Percentiles rank a stretch among this genome's conserved stretches.
These are phyloP conservation scores for Oleoguttula mirabilis DNA, from an alignment of 495 filamentous ascomycete species.

Conservation along the genomic window DNA sequence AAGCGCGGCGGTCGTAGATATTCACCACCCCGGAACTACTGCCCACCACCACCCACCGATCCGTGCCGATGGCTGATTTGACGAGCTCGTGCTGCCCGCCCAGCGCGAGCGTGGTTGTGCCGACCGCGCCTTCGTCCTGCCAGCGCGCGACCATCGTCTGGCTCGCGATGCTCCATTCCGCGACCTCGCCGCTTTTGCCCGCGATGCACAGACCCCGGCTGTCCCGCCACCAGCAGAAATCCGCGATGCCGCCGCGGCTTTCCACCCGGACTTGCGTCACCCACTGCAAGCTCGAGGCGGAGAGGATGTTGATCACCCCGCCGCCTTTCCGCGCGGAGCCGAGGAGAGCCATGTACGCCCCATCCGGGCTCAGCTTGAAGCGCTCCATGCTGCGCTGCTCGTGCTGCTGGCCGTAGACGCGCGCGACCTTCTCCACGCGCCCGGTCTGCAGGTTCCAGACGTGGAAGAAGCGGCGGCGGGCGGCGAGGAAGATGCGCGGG, in stretches of 20 bases:
- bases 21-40: conserved; percentile 78
- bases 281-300: conserved; percentile 78
- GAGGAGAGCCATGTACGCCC: conserved; percentile 68
- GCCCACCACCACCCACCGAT: conserved; percentile 81
- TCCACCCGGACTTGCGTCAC: conserved; percentile 71
- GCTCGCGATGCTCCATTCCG: conserved; percentile 66
- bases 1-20: conserved; percentile 70
- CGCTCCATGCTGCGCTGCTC: conserved; percentile 84
- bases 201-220: conserved; percentile 66
- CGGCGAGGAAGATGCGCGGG: conserved; percentile 67
- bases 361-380: conserved; percentile 76
- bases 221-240: conserved; percentile 82
- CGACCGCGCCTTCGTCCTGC: conserved; percentile 82
- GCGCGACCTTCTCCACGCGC: conserved; percentile 60
- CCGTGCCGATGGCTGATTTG: conserved; percentile 51
- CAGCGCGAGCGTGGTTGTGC: conserved; percentile 66
- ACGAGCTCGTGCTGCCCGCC: conserved; percentile 51
- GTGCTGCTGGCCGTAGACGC: conserved; percentile 67
- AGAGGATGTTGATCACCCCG: conserved; percentile 75
- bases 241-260: conserved; percentile 67
- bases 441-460: conserved; percentile 80
- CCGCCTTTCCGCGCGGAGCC: conserved; percentile 70
- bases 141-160: conserved; percentile 63
- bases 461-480: conserved; percentile 83
- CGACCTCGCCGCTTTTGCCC: conserved; percentile 79